phyloP scores from a whole-genome alignment of 2,329 filamentous ascomycete species.

The Akanthomyces lecanii region DNA sequence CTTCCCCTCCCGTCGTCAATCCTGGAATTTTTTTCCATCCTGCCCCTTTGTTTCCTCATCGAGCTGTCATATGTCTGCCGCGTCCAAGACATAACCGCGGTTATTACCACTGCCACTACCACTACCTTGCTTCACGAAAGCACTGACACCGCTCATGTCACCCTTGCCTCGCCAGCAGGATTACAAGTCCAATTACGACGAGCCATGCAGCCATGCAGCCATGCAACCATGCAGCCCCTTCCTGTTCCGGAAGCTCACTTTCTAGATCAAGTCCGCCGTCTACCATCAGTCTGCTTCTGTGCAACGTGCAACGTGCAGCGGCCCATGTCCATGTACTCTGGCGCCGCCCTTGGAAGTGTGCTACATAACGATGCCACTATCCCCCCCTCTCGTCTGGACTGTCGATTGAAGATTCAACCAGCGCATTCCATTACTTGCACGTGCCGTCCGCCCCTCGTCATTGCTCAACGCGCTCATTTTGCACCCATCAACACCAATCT shows the following conservation, averaged over 20 bases:
- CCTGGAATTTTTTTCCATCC: not conserved
- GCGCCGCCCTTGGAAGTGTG: not conserved
- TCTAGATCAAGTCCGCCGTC: not conserved
- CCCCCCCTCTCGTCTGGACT: not conserved
- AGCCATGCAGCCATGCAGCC: not conserved
- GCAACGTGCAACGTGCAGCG: not conserved
- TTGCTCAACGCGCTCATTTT: not conserved
- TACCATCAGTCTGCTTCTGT: not conserved
- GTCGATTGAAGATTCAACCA: not conserved
- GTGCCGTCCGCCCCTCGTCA: not conserved
- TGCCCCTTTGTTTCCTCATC: not conserved
- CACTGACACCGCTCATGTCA: not conserved
- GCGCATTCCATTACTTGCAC: not conserved
- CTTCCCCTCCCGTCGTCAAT: not conserved
- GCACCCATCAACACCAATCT: too few relatives aligned
- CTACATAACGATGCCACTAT: not conserved
- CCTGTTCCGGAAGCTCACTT: not conserved
- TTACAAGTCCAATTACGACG: not conserved
- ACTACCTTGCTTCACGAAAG: not conserved
- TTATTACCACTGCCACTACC: not conserved
- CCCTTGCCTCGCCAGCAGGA: not conserved
- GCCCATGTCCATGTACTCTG: not conserved
- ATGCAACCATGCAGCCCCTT: not conserved
- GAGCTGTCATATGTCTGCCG: constrained; percentile 2
- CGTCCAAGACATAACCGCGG: not conserved